Evolutionary conservation across 2,329 filamentous ascomycete genomes (phyloP).

Genomic region (Fusarium keratoplasticum): DNA sequence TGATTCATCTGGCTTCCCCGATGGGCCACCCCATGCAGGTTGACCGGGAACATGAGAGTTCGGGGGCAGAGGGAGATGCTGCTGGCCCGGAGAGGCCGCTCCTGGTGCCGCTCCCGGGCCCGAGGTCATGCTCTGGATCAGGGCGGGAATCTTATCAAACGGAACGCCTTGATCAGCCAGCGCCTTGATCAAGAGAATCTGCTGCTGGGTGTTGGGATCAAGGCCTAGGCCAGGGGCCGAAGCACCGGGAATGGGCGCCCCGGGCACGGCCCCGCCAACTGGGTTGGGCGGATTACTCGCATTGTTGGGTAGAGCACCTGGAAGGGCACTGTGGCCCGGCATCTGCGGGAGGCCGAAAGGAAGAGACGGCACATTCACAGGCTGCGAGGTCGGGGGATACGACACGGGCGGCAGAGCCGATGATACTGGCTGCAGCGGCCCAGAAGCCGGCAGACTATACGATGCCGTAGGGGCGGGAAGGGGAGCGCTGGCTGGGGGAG

Average conservation of each 20-base stretch:
- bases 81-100: constrained; percentile 44
- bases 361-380: constrained; percentile 69
- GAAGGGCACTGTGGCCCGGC: constrained; percentile 50
- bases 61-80: constrained; percentile 54
- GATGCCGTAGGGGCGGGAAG: constrained; percentile 58
- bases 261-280: constrained; percentile 49
- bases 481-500: constrained; percentile 55
- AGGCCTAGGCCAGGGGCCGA: constrained; percentile 50
- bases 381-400: constrained; percentile 61
- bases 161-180: constrained; percentile 81
- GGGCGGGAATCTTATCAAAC: constrained; percentile 77
- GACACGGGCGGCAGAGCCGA: constrained; percentile 47
- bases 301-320: constrained; percentile 42
- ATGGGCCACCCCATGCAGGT: constrained; percentile 48
- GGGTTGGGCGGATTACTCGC: constrained; percentile 46
- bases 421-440: constrained; percentile 48
- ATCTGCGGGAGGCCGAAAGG: constrained; percentile 54
- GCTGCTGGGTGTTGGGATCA: constrained; percentile 72
- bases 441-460: constrained; percentile 50
- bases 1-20: constrained; percentile 54
- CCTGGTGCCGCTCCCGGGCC: constrained; percentile 44
- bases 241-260: constrained; percentile 47
- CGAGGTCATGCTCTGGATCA: constrained; percentile 65
- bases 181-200: constrained; percentile 80
- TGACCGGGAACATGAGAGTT: constrained; percentile 54